These are phyloP conservation scores for Fusarium marasasianum DNA, from an alignment of 2,329 filamentous ascomycete species.

Conservation along the genomic window DNA sequence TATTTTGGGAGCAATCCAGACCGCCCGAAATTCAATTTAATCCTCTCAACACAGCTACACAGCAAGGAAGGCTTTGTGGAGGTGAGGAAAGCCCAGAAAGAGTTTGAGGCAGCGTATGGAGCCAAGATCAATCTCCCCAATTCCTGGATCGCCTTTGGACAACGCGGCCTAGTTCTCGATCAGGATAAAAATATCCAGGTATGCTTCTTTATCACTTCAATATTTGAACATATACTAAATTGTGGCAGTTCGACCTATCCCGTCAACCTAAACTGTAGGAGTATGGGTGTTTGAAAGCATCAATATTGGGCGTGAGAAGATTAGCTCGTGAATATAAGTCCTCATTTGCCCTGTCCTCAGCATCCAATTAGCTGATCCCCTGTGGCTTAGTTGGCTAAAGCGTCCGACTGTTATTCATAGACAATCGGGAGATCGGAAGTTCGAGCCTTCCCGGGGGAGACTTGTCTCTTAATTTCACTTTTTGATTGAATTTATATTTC, in stretches of 20 bases:
- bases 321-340: rapidly evolving
- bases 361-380: slow-evolving; percentile 28
- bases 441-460: slow-evolving; percentile 45
- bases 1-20: background rate
- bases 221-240: rapidly evolving
- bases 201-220: background rate
- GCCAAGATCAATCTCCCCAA: background rate
- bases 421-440: slow-evolving; percentile 46
- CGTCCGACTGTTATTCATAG: slow-evolving; percentile 40
- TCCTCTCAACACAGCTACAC: background rate
- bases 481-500: background rate
- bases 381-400: slow-evolving; percentile 42
- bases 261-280: background rate
- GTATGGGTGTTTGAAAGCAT: too few species aligned
- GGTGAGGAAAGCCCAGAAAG: background rate
- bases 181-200: background rate
- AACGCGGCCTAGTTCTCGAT: background rate
- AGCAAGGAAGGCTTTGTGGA: background rate
- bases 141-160: background rate
- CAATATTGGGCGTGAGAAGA: rapidly evolving
- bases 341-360: rapidly evolving
- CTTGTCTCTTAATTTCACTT: background rate
- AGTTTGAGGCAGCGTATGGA: background rate
- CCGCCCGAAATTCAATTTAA: background rate
- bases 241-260: background rate